phyloP scores from a whole-genome alignment of 2,329 filamentous ascomycete species.

The Madurella fahalii region DNA sequence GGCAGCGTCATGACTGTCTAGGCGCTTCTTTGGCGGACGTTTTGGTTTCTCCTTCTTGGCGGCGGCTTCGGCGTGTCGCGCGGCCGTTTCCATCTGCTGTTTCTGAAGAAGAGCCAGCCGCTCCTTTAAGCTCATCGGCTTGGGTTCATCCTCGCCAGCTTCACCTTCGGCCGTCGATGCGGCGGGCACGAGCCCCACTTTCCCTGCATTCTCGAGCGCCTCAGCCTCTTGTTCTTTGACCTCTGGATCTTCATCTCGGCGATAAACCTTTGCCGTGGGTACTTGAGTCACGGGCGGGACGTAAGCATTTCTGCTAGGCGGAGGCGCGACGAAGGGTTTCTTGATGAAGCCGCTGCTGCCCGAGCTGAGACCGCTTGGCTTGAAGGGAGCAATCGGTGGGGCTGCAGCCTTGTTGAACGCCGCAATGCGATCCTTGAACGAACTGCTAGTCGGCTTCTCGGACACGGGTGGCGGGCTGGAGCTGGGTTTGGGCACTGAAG shows the following conservation, averaged over 20 bases:
- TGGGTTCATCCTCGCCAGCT: slow-evolving; percentile 74
- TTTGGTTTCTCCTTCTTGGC: slow-evolving; percentile 87
- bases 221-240: slow-evolving; percentile 63
- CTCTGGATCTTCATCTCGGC: slow-evolving; percentile 81
- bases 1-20: slow-evolving; percentile 44
- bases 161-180: slow-evolving; percentile 45
- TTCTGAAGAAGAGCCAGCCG: slow-evolving; percentile 90
- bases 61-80: slow-evolving; percentile 71
- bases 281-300: slow-evolving; percentile 71
- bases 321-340: slow-evolving; percentile 94
- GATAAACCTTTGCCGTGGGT: slow-evolving; percentile 71
- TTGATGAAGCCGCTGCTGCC: slow-evolving; percentile 74
- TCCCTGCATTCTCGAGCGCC: slow-evolving; percentile 62
- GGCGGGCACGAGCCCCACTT: slow-evolving; percentile 54
- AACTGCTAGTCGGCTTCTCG: slow-evolving; percentile 70
- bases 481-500: slow-evolving; percentile 39
- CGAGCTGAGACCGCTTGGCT: slow-evolving; percentile 62
- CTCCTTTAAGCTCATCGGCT: slow-evolving; percentile 90
- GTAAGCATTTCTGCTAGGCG: slow-evolving; percentile 87
- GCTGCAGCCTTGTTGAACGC: slow-evolving; percentile 92
- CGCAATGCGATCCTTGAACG: slow-evolving; percentile 93
- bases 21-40: slow-evolving; percentile 65
- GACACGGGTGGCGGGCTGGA: slow-evolving; percentile 59
- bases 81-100: slow-evolving; percentile 86
- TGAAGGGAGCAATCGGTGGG: slow-evolving; percentile 84